These are phyloP conservation scores for Scenedesmus sp. DNA, from an alignment of 163 green algal species.

Conservation along the genomic window DNA sequence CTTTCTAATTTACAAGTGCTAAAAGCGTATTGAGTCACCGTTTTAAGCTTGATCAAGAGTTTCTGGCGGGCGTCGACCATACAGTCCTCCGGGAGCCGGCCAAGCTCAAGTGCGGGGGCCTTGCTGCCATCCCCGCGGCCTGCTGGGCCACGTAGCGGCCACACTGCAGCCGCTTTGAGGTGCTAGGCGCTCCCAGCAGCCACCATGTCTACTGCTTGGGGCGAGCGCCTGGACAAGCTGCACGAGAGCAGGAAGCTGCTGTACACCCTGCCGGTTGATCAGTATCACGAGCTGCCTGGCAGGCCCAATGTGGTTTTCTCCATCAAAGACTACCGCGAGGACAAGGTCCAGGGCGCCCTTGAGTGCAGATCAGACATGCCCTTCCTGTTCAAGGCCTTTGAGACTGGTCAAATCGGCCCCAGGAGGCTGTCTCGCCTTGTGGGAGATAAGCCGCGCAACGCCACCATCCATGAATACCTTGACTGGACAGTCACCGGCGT, in stretches of 20 bases:
- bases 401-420: conserved; percentile 87
- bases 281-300: conserved; percentile 76
- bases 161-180: background rate
- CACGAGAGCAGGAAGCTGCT: conserved; percentile 58
- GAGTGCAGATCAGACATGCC: conserved; percentile 68
- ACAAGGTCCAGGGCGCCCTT: conserved; percentile 42
- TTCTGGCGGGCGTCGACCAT: background rate
- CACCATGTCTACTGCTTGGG: conserved; percentile 52
- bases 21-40: background rate
- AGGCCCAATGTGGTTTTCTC: conserved; percentile 76
- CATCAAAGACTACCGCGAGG: conserved; percentile 62
- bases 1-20: background rate
- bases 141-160: background rate
- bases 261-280: conserved; percentile 63
- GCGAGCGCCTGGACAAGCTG: conserved; percentile 62
- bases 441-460: conserved; percentile 75
- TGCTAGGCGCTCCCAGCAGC: conserved; percentile 28
- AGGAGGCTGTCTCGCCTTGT: conserved; percentile 60
- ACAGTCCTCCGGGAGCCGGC: background rate
- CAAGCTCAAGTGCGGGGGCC: background rate
- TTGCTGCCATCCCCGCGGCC: background rate
- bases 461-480: conserved; percentile 97
- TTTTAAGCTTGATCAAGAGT: background rate
- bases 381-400: conserved; percentile 96
- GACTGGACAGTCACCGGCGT: conserved; percentile 93